Evolutionary conservation across 176 grass and related monocot species (phyloP), one percentile per base, ranked within the genome.

Genomic region (Carex littledalei): DNA sequence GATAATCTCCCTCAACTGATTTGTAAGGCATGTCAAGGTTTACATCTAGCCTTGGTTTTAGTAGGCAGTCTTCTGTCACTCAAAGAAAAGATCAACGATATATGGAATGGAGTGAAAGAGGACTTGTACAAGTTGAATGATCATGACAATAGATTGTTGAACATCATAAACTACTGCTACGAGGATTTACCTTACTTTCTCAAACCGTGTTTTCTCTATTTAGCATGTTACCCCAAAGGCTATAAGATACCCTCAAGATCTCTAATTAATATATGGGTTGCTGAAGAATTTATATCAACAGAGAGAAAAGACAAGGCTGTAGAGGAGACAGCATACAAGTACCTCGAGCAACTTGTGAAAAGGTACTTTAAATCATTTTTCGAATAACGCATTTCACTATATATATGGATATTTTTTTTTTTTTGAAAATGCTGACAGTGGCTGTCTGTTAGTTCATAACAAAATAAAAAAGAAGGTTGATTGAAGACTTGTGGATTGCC

Each of bases 381-480:
- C 11, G 6, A 67, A 32, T 32, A 2, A n/a, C 4, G 6, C 16
- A 15, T 58, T 34, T 32, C 16, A 31, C 0, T 29, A 66, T 32
- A 0, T 57, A 0, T 56, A 16, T 56, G 54, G 24, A 32, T 24
- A 24, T 24, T 24, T 24, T 24, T 24, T 24, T 24, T n/a, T n/a
- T n/a, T n/a, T n/a, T n/a, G n/a, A n/a, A n/a, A n/a, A n/a, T n/a
- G n/a, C n/a, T n/a, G n/a, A n/a, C n/a, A 24, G 0, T 37, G 2
- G 2, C 0, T 4, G 2, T 37, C 0, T 37, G 2, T 34, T 0
- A 34, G 2, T 34, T 34, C 0, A 34, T 1, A 34, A 1, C 2
- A 34, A 34, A n/a, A n/a, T n/a, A n/a, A n/a, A n/a, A n/a, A n/a
- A n/a, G n/a, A n/a, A n/a, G n/a, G n/a, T n/a, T n/a, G n/a, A n/a